Base-by-base conservation (phyloP, 2,329 filamentous ascomycete genomes). In the Diplocarpon rosae region DNA sequence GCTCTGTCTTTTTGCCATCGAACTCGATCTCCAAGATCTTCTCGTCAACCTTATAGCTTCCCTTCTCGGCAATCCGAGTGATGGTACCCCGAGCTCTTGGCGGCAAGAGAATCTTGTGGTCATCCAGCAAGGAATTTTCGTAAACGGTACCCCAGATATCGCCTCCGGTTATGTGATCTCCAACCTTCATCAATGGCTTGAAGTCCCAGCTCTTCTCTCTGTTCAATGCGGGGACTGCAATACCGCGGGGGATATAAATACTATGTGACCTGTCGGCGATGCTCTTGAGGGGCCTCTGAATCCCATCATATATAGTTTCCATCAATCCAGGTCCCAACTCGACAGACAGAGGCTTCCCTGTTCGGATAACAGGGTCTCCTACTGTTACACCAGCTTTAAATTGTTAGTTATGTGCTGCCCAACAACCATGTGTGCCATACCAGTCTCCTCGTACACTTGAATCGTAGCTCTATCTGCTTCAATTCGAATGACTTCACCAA, bases 291-390 rank as follows among this genome's bases (percentile, higher is more conserved):
- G 92, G 92, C 63, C 92, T 83, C 68, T 98, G 92, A 61, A 98
- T 98, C 71, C 92, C 92, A 66, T 98, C 92, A 74, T 96, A 98
- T 66, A 98, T 98, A 56, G 92, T 95, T 70, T 96, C 90, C 77
- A 98, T 87, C 65, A 98, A 73, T 64, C 92, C 92, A 52, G 92
- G 92, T 40, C 92, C 92, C 38, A 98, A 83, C 68, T 98, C 92
- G 67, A 98, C 92, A 47, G 92, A 95, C 45, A 98, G 73, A 52
- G 92, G 92, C 75, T 96, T 95, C 66, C 88, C 86, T 46, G 90
- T 95, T 61, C 90, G 79, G 50, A 70, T 61, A 56, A 98, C 92
- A 40, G 92, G 92, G 63, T 98, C 92, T 63, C 92, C 92, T 55
- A 98, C 89, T 56, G 80, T 94, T 56, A 98, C 83, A 69, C 92